phyloP scores from a whole-genome alignment of 495 filamentous ascomycete genomes.

The Neurospora sp. region DNA sequence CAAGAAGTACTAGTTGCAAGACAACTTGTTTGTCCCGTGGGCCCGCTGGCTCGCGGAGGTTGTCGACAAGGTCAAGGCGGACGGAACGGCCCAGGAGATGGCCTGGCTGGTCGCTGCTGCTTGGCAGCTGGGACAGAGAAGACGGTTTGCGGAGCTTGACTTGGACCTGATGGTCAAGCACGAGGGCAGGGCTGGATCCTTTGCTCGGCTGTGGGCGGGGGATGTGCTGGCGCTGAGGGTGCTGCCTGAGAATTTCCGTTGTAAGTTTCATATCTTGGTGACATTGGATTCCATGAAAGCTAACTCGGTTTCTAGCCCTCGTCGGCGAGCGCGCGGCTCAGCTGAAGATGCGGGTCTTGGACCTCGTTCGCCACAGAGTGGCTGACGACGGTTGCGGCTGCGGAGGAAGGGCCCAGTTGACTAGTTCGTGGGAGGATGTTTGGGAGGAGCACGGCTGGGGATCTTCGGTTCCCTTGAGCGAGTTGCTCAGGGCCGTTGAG shows the following conservation, averaged over 20 bases:
- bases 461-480: background rate
- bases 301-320: background rate
- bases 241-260: background rate
- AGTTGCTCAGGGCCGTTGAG: background rate
- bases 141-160: background rate
- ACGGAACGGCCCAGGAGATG: background rate
- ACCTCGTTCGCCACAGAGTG: background rate
- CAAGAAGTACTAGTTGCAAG: background rate
- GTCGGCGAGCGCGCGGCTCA: background rate
- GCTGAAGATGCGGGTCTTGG: background rate
- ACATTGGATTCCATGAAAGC: background rate
- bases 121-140: background rate
- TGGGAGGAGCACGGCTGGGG: background rate
- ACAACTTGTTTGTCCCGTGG: background rate
- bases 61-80: background rate
- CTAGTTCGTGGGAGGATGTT: background rate
- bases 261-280: background rate
- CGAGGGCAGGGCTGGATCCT: background rate
- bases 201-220: background rate
- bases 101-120: background rate
- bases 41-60: background rate
- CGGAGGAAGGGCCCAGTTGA: background rate
- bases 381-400: background rate
- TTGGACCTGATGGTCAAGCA: background rate
- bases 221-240: background rate